Conservation (phyloP, 257 asterid species). For the Solanum corneliomulleri region DNA sequence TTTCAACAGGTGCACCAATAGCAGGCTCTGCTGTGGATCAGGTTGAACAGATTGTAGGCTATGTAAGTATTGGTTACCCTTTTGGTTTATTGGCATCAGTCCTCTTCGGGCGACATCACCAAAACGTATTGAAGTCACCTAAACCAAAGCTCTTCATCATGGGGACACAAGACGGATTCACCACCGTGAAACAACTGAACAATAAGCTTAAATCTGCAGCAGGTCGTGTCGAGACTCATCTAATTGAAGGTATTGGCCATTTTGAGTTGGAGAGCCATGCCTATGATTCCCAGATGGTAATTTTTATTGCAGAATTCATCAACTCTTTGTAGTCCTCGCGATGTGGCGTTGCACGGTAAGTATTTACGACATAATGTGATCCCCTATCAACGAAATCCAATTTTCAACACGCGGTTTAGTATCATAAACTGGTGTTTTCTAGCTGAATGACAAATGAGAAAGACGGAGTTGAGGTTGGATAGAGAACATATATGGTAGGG, state of each 20-base stretch:
- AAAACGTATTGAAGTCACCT: slow-evolving; percentile 23
- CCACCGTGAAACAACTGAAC: slow-evolving; percentile 42
- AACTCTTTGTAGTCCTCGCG: slow-evolving; percentile 8
- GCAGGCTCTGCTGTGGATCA: slow-evolving; percentile 53
- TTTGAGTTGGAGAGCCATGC: slow-evolving; percentile 48
- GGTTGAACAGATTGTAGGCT: slow-evolving; percentile 34
- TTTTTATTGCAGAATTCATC: slow-evolving; percentile 19
- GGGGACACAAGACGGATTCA: slow-evolving; percentile 52
- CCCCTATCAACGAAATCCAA: neutral
- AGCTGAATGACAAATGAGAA: neutral
- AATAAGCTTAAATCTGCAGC: slow-evolving; percentile 31
- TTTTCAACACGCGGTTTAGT: neutral
- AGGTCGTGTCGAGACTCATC: slow-evolving; percentile 29
- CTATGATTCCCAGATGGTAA: slow-evolving; percentile 37
- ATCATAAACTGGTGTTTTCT: neutral
- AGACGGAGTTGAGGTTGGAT: neutral
- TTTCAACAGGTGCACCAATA: slow-evolving; percentile 42
- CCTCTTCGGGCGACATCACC: slow-evolving; percentile 49
- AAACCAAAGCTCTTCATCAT: slow-evolving; percentile 48
- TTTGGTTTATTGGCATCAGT: slow-evolving; percentile 37
- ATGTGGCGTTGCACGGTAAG: neutral
- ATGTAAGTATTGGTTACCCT: slow-evolving; percentile 53
- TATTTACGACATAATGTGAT: neutral
- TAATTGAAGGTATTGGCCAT: slow-evolving; percentile 44
- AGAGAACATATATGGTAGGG: too few relatives aligned